Conservation (phyloP, 23 red algal genomes). For the Pyropia haitanensis region DNA sequence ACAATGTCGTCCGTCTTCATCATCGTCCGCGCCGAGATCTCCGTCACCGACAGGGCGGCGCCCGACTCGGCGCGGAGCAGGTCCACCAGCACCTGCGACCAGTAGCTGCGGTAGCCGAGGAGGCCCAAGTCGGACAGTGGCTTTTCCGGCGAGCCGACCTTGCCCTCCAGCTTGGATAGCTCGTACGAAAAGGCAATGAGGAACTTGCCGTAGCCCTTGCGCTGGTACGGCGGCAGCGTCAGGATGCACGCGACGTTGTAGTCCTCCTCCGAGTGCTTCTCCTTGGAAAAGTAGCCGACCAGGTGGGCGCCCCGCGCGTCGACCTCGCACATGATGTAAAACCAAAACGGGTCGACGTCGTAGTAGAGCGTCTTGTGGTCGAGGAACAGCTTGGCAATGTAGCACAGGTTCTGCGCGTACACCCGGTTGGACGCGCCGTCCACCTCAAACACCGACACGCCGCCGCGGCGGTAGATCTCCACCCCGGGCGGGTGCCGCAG, state of each 20-base stretch:
- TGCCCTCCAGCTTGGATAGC: constrained; percentile 80
- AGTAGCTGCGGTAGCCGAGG: constrained; percentile 95
- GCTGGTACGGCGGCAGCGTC: constrained; percentile 90
- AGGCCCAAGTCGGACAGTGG: constrained; percentile 91
- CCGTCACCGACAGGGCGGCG: constrained; percentile 52
- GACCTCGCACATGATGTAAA: constrained; percentile 97
- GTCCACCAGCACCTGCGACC: constrained; percentile 91
- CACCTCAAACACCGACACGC: constrained; percentile 85
- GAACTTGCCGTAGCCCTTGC: constrained; percentile 99
- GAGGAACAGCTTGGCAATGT: constrained; percentile 98
- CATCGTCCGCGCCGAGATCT: constrained; percentile 89
- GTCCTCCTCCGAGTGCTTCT: constrained; percentile 95
- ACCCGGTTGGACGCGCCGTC: constrained; percentile 85
- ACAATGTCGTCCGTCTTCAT: constrained; percentile 99
- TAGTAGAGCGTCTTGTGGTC: constrained; percentile 99
- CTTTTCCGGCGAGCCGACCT: constrained; percentile 90
- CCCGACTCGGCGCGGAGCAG: constrained; percentile 58
- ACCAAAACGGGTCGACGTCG: constrained; percentile 98
- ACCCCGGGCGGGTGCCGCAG: constrained; percentile 70
- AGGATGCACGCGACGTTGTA: constrained; percentile 99
- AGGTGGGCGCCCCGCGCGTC: constrained; percentile 75
- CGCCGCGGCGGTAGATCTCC: constrained; percentile 92
- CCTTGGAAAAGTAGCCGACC: constrained; percentile 99
- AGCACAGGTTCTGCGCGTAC: constrained; percentile 98
- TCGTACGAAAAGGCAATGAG: constrained; percentile 95